phyloP scores from a whole-genome alignment of 805 yeast species.

The Metschnikowia proteae region DNA sequence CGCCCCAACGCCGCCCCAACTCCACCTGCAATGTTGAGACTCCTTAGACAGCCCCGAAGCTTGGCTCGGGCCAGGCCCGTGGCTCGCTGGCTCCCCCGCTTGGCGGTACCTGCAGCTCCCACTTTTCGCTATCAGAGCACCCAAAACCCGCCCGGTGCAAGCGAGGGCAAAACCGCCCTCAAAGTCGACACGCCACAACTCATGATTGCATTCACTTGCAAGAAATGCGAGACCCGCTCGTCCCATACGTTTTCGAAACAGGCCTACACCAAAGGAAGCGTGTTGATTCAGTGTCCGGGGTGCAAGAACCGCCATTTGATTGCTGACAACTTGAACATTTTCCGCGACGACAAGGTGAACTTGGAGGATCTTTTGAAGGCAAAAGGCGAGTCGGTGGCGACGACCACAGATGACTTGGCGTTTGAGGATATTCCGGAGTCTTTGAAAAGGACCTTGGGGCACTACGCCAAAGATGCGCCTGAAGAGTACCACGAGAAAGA shows the following conservation, averaged over 20 bases:
- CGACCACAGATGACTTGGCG: conserved; percentile 61
- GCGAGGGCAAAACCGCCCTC: conserved; percentile 14
- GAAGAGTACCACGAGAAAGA: conserved; percentile 26
- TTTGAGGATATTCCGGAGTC: conserved; percentile 66
- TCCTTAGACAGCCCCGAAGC: not conserved
- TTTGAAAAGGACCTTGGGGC: conserved; percentile 50
- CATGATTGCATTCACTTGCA: conserved; percentile 91
- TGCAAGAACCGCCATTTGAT: conserved; percentile 85
- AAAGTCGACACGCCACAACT: conserved; percentile 73
- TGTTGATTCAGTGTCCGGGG: conserved; percentile 86
- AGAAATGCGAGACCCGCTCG: conserved; percentile 77
- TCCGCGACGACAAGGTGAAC: conserved; percentile 73
- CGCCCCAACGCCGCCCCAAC: no score
- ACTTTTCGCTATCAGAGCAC: not conserved
- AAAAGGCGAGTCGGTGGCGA: conserved; percentile 71
- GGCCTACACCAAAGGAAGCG: conserved; percentile 83
- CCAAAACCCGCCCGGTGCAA: not conserved
- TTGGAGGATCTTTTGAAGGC: conserved; percentile 72
- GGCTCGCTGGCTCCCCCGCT: not conserved
- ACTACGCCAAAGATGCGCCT: conserved; percentile 68
- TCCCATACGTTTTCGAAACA: conserved; percentile 91
- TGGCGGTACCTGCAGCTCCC: no score
- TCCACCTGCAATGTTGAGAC: not conserved
- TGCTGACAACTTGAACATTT: conserved; percentile 70
- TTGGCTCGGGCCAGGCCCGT: not conserved